Evolutionary conservation across 495 filamentous ascomycete genomes (phyloP), one percentile per base, ranked within the genome.

Genomic region (Daldinia grandis): DNA sequence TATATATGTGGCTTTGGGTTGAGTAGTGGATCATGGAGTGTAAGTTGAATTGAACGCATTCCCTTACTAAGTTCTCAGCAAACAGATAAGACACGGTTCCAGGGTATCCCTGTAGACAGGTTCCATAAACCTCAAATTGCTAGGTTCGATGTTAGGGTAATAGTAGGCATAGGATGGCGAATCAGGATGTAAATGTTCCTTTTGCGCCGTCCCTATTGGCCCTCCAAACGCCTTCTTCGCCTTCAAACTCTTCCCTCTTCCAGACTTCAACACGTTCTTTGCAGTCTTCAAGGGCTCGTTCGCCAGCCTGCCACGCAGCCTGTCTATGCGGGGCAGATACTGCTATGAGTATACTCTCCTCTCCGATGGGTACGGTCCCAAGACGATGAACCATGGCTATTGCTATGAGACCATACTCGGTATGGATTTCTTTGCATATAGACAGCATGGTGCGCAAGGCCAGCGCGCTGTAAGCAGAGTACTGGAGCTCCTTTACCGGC

Each of bases 271-370:
- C 91, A 65, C 84, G 86, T 73, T 86, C 87, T 82, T 99, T 99
- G 73, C 91, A 93, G 74, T 84, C 81, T 85, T 98, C 95, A 71
- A 99, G 81, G 40, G 93, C 90, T 81, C 95, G 93, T 83, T 98
- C 95, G 0, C 93, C 95, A 0, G 89, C 96, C 70, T 82, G 81
- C 94, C 94, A 99, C 38, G 92, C 95, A 47, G 91, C 92, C 72
- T 89, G 87, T n/a, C 95, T 86, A 84, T 99, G 95, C 47, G 92
- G 88, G 24, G 91, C 83, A 56, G 91, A 92, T 14, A 98, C 92
- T 8, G 93, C 93, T 77, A 99, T 93, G 65, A 95, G 81, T 71
- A 99, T 95, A 72, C 93, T 96, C 76, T 97, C 94, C 79, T 98
- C 94, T 5, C 88, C 89, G 40, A 99, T 88, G 2, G 93, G 93